Percentiles rank a stretch among this genome's conserved stretches.
These are phyloP conservation scores for Lineolata rhizophorae DNA, from an alignment of 495 filamentous ascomycete genomes.

Conservation along the genomic window DNA sequence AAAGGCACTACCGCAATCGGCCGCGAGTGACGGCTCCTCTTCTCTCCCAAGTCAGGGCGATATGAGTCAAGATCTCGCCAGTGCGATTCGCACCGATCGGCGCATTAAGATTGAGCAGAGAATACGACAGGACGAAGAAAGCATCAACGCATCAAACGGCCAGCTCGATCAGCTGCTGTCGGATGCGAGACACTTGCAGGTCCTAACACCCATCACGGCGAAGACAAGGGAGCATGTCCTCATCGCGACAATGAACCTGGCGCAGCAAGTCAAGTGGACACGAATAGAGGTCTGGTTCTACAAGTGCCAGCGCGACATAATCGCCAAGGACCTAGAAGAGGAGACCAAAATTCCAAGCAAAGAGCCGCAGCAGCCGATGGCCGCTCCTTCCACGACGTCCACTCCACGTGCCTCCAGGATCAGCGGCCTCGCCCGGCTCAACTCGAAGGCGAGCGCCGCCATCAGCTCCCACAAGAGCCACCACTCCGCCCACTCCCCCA, in stretches of 20 bases:
- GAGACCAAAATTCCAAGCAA: slow-evolving; percentile 22
- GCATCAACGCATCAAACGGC: slow-evolving; percentile 45
- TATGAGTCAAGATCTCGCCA: slow-evolving; percentile 59
- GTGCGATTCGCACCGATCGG: slow-evolving; percentile 62
- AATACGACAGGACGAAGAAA: slow-evolving; percentile 67
- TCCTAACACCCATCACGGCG: slow-evolving; percentile 70
- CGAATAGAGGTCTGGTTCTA: slow-evolving; percentile 84
- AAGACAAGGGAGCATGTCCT: slow-evolving; percentile 74
- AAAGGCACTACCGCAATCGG: too few species aligned
- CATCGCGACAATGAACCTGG: slow-evolving; percentile 60
- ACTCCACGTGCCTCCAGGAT: slow-evolving; percentile 6
- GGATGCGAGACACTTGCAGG: slow-evolving; percentile 79
- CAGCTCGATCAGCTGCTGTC: slow-evolving; percentile 63
- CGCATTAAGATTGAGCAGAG: slow-evolving; percentile 62
- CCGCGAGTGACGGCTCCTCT: slow-evolving; percentile 18
- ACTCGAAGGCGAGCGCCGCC: slow-evolving; percentile 13
- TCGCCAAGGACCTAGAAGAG: slow-evolving; percentile 65
- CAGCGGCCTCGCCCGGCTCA: slow-evolving; percentile 10
- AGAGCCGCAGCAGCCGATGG: too few species aligned
- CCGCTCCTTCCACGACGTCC: slow-evolving; percentile 5
- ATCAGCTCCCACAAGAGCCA: slow-evolving; percentile 8
- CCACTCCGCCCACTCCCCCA: slow-evolving; percentile 7
- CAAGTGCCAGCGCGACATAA: slow-evolving; percentile 75
- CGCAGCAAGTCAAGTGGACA: slow-evolving; percentile 81
- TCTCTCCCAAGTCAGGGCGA: too few species aligned